A percentile compares a stretch with the other conserved stretches of the same genome.
Conservation (phyloP, 2,329 filamentous ascomycete genomes). For the Fusarium sulawesiense region DNA sequence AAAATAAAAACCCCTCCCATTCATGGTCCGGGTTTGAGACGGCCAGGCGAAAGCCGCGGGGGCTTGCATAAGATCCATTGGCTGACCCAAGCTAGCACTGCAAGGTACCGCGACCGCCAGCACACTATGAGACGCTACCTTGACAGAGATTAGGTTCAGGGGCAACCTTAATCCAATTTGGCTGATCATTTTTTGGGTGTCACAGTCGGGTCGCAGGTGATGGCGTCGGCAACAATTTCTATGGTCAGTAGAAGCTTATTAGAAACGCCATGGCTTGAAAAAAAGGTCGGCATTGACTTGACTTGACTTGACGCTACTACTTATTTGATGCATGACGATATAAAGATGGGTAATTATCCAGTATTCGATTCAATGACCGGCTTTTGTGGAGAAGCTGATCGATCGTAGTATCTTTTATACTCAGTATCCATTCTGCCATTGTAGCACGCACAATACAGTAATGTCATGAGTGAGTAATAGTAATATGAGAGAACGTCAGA, state of each 20-base stretch:
- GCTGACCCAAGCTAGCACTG: conserved; percentile 22
- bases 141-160: conserved; percentile 31
- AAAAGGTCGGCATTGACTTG: not conserved
- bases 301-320: no score
- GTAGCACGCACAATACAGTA: not conserved
- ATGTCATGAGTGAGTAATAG: not conserved
- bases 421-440: no score
- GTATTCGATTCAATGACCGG: not conserved
- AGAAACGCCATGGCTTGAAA: conserved; percentile 23
- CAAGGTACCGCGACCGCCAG: conserved; percentile 34
- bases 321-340: conserved; percentile 12
- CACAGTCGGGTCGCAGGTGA: conserved; percentile 15
- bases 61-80: conserved; percentile 28
- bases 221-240: conserved; percentile 1
- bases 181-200: conserved; percentile 1
- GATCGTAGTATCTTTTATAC: not conserved
- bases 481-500: not conserved
- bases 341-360: not conserved
- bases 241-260: conserved; percentile 9
- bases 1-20: not conserved
- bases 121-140: conserved; percentile 30
- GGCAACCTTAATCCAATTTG: conserved; percentile 13
- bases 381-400: conserved; percentile 20
- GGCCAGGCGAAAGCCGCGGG: conserved; percentile 27
- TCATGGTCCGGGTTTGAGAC: conserved; percentile 34